Percentiles rank a stretch among this genome's conserved stretches.
These are phyloP conservation scores for Coccomyxa sp. DNA, from an alignment of 139 green algal species.

Conservation along the genomic window DNA sequence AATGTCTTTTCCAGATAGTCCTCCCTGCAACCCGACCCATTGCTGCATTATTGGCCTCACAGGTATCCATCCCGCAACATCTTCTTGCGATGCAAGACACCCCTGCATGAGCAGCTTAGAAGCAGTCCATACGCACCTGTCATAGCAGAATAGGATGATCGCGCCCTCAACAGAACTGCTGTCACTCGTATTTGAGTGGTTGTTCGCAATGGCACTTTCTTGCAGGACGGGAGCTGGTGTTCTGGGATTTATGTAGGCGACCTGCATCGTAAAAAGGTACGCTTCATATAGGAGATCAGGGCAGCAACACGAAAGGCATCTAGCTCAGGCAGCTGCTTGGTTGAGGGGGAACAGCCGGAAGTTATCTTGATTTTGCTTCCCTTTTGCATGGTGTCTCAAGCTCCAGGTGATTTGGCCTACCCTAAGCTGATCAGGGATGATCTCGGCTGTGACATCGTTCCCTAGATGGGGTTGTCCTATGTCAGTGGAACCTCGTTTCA, in stretches of 20 bases:
- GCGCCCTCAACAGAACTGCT: slow-evolving; percentile 12
- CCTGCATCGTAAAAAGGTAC: neutral
- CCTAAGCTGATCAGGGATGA: no score
- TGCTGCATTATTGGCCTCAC: neutral
- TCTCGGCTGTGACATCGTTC: no score
- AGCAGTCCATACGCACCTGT: slow-evolving; percentile 9
- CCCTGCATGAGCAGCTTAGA: neutral
- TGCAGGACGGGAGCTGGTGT: neutral
- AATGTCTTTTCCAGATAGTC: slow-evolving; percentile 32
- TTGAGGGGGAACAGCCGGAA: no score
- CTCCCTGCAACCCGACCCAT: slow-evolving; percentile 1
- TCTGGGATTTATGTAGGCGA: neutral
- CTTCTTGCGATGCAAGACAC: neutral
- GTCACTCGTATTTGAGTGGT: neutral
- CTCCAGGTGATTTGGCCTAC: no score
- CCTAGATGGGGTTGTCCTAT: no score
- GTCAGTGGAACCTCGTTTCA: no score
- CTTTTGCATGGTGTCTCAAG: no score
- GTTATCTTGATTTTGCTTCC: no score
- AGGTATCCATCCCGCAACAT: neutral
- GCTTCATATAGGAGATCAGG: neutral
- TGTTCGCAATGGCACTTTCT: neutral
- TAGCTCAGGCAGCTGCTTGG: neutral
- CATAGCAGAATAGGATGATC: slow-evolving; percentile 38
- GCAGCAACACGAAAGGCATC: neutral